Evolutionary conservation across 2,329 filamentous ascomycete genomes (phyloP), one percentile per base, ranked within the genome.

Genomic region (Xylariaceae sp.): DNA sequence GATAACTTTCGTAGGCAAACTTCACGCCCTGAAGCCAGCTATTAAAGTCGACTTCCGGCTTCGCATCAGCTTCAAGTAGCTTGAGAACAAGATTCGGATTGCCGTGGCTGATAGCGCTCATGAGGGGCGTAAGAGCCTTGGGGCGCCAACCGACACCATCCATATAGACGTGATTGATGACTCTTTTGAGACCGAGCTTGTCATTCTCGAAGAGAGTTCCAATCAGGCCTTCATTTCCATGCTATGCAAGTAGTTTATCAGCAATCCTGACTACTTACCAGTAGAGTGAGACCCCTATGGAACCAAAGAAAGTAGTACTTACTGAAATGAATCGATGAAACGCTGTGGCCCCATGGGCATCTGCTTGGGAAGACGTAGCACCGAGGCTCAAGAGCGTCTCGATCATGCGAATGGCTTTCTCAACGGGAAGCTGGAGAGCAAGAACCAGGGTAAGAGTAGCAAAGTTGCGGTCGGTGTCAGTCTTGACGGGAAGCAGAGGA

Each of bases 301-400:
- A 51, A 10, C n/a, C 13, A 18, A 45, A 8, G 4, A 6, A 44
- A 53, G 18, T 15, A 53, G 18, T 15, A 62, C 62, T 63, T 39
- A 64, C 62, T 49, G 79, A 75, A 1, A 88, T 79, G 57, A 84
- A 83, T 61, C 83, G 83, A 61, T 90, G 83, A 61, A 95, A 79
- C 0, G 82, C 84, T 1, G 89, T 92, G 35, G 79, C 76, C 3
- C 85, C 81, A 7, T 81, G 75, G 42, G 82, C 70, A 64, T 93
- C 89, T 0, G 86, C 89, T 71, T 94, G 90, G 0, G 87, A 83
- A 39, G 81, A 85, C 0, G 87, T 88, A 1, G 89, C 89, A 1
- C 90, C 90, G 1, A 92, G 79, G 51, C 82, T 78, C 35, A 95
- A 74, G 7, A 95, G 79, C 0, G 83, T 78, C 51, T 80, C 75